phyloP scores from a whole-genome alignment of 1,284 basidiomycete species.

The Marasmius oreades region DNA sequence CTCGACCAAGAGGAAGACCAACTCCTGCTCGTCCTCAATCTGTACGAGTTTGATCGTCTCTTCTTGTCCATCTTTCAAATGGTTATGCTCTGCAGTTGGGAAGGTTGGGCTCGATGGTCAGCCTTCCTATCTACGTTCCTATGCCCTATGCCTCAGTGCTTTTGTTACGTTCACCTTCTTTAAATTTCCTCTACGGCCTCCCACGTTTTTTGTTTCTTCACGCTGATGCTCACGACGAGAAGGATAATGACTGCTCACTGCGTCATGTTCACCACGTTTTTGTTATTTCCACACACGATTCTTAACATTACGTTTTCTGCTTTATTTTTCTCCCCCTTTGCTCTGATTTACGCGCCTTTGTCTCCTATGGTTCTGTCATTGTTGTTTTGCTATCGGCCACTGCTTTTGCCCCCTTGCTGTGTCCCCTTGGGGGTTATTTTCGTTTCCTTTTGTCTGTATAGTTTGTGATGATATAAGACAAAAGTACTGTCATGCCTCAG shows the following conservation, averaged over 20 bases:
- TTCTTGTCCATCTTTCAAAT: background rate
- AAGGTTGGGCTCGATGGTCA: background rate
- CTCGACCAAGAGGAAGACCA: slow-evolving; percentile 56
- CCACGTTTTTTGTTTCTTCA: background rate
- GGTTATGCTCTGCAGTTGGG: background rate
- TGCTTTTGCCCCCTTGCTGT: slow-evolving; percentile 1
- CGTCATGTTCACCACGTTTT: slow-evolving; percentile 2
- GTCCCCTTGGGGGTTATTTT: slow-evolving; percentile 7
- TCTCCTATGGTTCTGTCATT: slow-evolving; percentile 1
- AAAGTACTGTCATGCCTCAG: background rate
- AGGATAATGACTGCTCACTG: slow-evolving; percentile 6
- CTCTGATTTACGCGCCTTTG: slow-evolving; percentile 1
- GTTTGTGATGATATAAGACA: background rate
- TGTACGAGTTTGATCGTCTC: background rate
- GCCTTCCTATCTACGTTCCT: background rate
- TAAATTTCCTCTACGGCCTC: background rate
- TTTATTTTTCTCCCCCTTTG: background rate
- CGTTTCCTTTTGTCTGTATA: slow-evolving; percentile 7
- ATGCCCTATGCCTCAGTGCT: slow-evolving; percentile 4
- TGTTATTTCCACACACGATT: background rate
- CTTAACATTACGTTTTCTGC: background rate
- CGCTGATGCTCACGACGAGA: background rate
- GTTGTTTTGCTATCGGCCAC: slow-evolving; percentile 8
- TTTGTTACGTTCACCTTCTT: background rate
- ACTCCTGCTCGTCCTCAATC: slow-evolving; percentile 36